These are phyloP conservation scores for Alternaria solani DNA, from an alignment of 2,329 filamentous ascomycete genomes.

Conservation along the genomic window DNA sequence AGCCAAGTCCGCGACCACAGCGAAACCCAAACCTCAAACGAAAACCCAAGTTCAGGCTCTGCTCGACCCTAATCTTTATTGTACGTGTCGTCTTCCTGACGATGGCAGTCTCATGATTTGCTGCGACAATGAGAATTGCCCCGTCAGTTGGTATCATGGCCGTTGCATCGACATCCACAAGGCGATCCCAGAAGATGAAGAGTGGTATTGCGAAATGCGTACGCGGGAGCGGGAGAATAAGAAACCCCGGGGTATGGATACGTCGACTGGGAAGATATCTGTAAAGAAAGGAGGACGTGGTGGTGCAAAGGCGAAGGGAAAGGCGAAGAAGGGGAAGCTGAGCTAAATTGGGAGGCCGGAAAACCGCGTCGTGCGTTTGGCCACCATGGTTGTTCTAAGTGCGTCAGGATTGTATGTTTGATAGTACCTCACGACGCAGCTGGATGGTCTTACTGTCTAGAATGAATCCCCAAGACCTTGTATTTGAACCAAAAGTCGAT, in stretches of 20 bases:
- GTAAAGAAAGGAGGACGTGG: neutral
- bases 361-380: neutral
- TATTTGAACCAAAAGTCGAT: neutral
- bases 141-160: slow-evolving; percentile 13
- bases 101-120: slow-evolving; percentile 12
- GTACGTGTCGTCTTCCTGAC: slow-evolving; percentile 13
- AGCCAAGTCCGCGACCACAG: neutral
- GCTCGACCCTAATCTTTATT: neutral
- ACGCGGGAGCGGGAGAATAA: neutral
- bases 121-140: slow-evolving; percentile 13
- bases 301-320: neutral
- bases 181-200: neutral
- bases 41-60: neutral
- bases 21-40: too few relatives aligned
- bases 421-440: neutral
- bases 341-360: neutral
- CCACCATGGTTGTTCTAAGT: neutral
- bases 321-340: neutral
- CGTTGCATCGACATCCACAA: slow-evolving; percentile 8
- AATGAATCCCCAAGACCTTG: neutral
- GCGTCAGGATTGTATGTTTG: neutral
- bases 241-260: neutral
- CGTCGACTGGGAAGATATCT: neutral
- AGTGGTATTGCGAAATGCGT: slow-evolving; percentile 13
- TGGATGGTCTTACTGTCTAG: neutral